Percentiles rank a stretch among this genome's conserved stretches.
These are phyloP conservation scores for Boletus rubropictus DNA, from an alignment of 768 basidiomycete species.

Conservation along the genomic window DNA sequence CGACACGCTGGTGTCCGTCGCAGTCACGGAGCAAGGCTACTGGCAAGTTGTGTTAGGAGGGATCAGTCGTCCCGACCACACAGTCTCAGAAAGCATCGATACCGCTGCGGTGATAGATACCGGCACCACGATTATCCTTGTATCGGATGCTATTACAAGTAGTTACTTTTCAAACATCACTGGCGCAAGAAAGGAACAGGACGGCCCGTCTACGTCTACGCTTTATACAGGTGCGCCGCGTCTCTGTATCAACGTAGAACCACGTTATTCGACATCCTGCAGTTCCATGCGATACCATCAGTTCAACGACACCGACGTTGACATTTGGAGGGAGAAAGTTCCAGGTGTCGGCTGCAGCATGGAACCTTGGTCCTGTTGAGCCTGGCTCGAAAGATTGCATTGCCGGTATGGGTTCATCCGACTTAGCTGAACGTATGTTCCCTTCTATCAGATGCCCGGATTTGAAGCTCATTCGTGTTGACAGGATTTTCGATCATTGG, in stretches of 20 bases:
- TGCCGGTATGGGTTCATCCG: constrained; percentile 22
- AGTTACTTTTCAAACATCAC: constrained; percentile 22
- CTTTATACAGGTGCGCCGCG: constrained; percentile 29
- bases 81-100: background rate
- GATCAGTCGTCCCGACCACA: constrained; percentile 1
- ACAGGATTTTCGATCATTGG: constrained; percentile 22
- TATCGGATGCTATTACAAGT: constrained; percentile 12
- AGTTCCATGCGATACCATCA: constrained; percentile 18
- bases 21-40: constrained; percentile 27
- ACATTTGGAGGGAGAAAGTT: constrained; percentile 34
- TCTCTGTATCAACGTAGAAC: background rate
- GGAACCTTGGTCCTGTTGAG: constrained; percentile 35
- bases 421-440: background rate
- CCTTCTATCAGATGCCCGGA: background rate
- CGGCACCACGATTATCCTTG: constrained; percentile 23
- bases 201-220: constrained; percentile 27
- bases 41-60: constrained; percentile 33
- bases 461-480: background rate
- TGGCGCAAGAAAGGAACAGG: constrained; percentile 12
- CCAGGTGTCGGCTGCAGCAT: constrained; percentile 25
- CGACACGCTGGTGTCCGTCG: constrained; percentile 35
- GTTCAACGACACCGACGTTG: constrained; percentile 22
- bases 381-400: constrained; percentile 24
- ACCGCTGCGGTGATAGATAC: constrained; percentile 31
- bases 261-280: background rate